A percentile compares a stretch with the other conserved stretches of the same genome.
phyloP scores from a whole-genome alignment of 2,329 filamentous ascomycete genomes.

The Alternaria alternata region DNA sequence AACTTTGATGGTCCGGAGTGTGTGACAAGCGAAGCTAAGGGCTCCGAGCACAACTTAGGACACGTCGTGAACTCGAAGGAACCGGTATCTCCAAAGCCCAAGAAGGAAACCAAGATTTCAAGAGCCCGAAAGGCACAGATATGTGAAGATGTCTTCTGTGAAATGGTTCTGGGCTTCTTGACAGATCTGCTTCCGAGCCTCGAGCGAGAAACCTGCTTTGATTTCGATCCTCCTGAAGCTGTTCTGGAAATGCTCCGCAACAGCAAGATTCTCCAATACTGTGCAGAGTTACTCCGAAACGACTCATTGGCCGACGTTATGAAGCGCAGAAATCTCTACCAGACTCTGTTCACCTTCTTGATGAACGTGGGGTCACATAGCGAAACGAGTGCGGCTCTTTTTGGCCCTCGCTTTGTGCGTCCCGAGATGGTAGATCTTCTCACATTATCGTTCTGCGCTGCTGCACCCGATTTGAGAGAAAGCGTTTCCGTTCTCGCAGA shows the following conservation, averaged over 20 bases:
- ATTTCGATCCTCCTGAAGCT: conserved; percentile 39
- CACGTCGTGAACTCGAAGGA: background rate
- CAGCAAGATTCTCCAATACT: conserved; percentile 49
- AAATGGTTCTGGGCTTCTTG: conserved; percentile 25
- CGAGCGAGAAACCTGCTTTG: conserved; percentile 32
- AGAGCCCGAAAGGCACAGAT: conserved; percentile 22
- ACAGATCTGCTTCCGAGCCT: conserved; percentile 37
- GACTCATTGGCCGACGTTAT: conserved; percentile 52
- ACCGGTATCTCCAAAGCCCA: background rate
- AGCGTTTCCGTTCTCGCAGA: conserved; percentile 33
- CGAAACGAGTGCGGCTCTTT: conserved; percentile 43
- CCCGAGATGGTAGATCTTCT: conserved; percentile 48
- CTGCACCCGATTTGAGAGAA: conserved; percentile 3
- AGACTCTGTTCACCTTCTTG: conserved; percentile 53
- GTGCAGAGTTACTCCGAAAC: conserved; percentile 52
- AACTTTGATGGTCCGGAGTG: background rate
- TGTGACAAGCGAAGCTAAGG: background rate
- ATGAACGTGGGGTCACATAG: conserved; percentile 40
- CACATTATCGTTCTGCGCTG: conserved; percentile 40
- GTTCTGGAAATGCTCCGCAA: conserved; percentile 47
- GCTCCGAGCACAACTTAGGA: background rate
- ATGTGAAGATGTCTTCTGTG: conserved; percentile 20
- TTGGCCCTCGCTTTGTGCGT: conserved; percentile 46
- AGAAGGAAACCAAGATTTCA: background rate
- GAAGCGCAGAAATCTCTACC: conserved; percentile 48